Base-by-base conservation (phyloP, 805 yeast species). In the Myxozyma melibiosi region DNA sequence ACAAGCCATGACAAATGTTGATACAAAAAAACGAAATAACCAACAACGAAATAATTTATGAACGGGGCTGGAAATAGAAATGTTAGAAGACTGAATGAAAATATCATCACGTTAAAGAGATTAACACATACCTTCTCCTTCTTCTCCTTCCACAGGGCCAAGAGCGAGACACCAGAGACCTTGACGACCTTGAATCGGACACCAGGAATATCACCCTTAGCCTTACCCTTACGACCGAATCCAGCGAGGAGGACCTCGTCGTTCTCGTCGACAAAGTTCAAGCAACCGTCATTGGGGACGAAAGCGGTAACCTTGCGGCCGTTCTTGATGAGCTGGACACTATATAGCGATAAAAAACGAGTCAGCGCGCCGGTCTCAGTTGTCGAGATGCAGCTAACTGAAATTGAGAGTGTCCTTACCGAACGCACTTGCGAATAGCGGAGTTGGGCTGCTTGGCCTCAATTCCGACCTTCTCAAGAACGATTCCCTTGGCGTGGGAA, bases 191-290 rank as follows among this genome's bases (percentile, higher is more conserved):
- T 94, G 90, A 94, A 94, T 88, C 99, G 94, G 78, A 94, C 99
- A 90, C 99, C 99, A 80, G 99, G 99, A 77, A 94, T 92, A 91
- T 94, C 99, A 86, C 99, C 99, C 96, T 94, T 94, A 80, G 99
- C 99, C 86, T 94, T 94, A 85, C 99, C 99, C 86, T 96, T 94
- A 84, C 98, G 90, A 90, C 99, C 99, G 90, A 94, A 94, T 86
- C 99, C 99, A 75, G 99, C 98, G 74, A 94, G 85, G 75, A 94
- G 84, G 73, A 94, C 99, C 82, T 94, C 98, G 83, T 94, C 99
- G 85, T 94, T 94, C 84, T 94, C 98, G 79, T 94, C 99, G 74
- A 94, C 97, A 73, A 86, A 94, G 94, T 94, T 94, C 80, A 94
- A 83, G 86, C 99, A 94, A 92, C 99, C 99, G 83, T 94, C 99